Base-by-base conservation (phyloP, 805 yeast species). In the Kuraishia piskuri region DNA sequence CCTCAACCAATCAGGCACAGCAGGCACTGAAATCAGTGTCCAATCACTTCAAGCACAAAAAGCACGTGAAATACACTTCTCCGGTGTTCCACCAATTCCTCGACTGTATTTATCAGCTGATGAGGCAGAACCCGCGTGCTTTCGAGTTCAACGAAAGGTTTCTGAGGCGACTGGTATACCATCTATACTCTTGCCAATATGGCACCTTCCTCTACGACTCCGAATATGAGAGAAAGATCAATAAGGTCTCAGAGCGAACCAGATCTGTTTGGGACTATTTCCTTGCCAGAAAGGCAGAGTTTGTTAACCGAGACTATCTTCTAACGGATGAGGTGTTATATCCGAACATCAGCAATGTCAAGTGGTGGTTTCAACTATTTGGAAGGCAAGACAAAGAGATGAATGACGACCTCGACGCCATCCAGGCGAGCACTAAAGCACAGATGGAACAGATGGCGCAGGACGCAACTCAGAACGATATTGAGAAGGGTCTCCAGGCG, bases 21-120 rank as follows among this genome's bases (percentile, higher is more conserved):
- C 74, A 68, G 49, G 68, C 78, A 22, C 65, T 83, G 50, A 74
- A 69, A 55, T 75, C 74, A 51, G 72, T 84, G 22, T 74, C 83
- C 51, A 74, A 76, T 57, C 74, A 77, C 58, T 74, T 79, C 57
- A 77, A 76, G 53, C 78, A 74, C 56, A 72, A 71, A 49, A 73
- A 73, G 52, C 79, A 73, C 53, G 60, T 77, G 51, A 83, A 84
- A 57, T 77, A 82, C 53, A 81, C 84, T n/a, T 87, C 96, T 12
- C 99, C 99, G 0, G 81, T 91, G 1, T 92, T 94, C 69, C 97
- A 90, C 61, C 99, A 94, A 64, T 94, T 91, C 68, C 68, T 94
- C 49, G 99, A 94, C 63, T 84, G 94, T 58, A 86, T 90, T 1
- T 90, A 85, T 65, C 99, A 94, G 64, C 64, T 92, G 20, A 66